These are phyloP conservation scores for Aspergillus cejpii DNA, from an alignment of 2,329 filamentous ascomycete species.

Conservation along the genomic window DNA sequence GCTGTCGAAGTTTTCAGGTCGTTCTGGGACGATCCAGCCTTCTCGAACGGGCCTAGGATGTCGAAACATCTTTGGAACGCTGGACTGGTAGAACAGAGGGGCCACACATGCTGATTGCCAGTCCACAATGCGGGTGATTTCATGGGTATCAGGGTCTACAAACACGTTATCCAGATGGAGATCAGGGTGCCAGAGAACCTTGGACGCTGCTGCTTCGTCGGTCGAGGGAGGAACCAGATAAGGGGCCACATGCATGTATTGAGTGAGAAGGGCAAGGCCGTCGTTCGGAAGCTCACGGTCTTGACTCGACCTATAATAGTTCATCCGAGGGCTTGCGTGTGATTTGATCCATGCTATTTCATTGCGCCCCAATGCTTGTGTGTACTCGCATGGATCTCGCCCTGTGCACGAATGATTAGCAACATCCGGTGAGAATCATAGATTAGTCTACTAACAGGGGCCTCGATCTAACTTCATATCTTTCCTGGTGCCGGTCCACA, in stretches of 20 bases:
- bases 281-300: slow-evolving; percentile 19
- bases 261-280: slow-evolving; percentile 17
- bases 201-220: slow-evolving; percentile 9
- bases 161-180: slow-evolving; percentile 27
- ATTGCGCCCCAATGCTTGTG: slow-evolving; percentile 20
- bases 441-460: slow-evolving; percentile 21
- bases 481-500: slow-evolving; percentile 18
- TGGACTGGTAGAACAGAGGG: slow-evolving; percentile 25
- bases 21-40: slow-evolving; percentile 26
- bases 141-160: slow-evolving; percentile 19
- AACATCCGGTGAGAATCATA: slow-evolving; percentile 2
- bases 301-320: slow-evolving; percentile 20
- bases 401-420: slow-evolving; percentile 12
- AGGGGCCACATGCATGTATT: slow-evolving; percentile 23
- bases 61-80: slow-evolving; percentile 26
- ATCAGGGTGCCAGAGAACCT: slow-evolving; percentile 26
- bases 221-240: slow-evolving; percentile 15
- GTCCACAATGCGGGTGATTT: slow-evolving; percentile 24
- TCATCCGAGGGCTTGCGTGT: slow-evolving; percentile 22
- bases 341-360: slow-evolving; percentile 22
- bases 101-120: slow-evolving; percentile 21
- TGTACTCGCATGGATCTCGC: slow-evolving; percentile 17
- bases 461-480: slow-evolving; percentile 26
- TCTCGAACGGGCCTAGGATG: slow-evolving; percentile 24
- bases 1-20: slow-evolving; percentile 25